phyloP scores from a whole-genome alignment of 768 basidiomycete genomes.

The Boletus barrowsii region DNA sequence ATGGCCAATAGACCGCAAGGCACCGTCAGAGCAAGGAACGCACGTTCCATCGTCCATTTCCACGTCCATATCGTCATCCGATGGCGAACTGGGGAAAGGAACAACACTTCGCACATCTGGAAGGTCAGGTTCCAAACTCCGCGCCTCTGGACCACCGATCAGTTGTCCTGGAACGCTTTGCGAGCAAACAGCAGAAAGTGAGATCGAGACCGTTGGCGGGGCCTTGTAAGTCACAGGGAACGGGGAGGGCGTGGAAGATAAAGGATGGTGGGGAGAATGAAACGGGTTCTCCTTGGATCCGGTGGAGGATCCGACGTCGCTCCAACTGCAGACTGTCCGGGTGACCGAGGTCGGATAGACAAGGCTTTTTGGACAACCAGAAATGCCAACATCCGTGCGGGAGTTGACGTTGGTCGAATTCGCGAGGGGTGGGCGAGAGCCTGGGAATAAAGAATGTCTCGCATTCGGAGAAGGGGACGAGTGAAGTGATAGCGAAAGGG shows the following conservation, averaged over 20 bases:
- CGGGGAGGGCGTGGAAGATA: slow-evolving; percentile 8
- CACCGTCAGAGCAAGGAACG: background rate
- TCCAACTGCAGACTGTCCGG: slow-evolving; percentile 14
- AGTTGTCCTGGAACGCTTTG: slow-evolving; percentile 9
- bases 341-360: slow-evolving; percentile 18
- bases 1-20: background rate
- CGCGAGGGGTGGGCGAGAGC: slow-evolving; percentile 19
- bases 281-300: background rate
- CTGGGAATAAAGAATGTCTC: background rate
- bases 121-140: slow-evolving; percentile 20
- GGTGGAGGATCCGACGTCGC: background rate
- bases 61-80: slow-evolving; percentile 21
- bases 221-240: slow-evolving; percentile 32
- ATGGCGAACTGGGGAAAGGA: slow-evolving; percentile 36
- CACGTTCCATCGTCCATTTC: slow-evolving; percentile 30
- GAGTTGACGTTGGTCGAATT: slow-evolving; percentile 26
- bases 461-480: background rate
- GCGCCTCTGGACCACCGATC: background rate
- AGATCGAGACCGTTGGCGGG: slow-evolving; percentile 38
- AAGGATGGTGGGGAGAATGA: slow-evolving; percentile 8
- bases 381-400: slow-evolving; percentile 4
- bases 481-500: slow-evolving; percentile 3
- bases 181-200: slow-evolving; percentile 34
- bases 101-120: slow-evolving; percentile 32
- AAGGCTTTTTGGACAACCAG: slow-evolving; percentile 6